Conservation (phyloP, 2,329 filamentous ascomycete genomes). For the Alternaria incomplexa region DNA sequence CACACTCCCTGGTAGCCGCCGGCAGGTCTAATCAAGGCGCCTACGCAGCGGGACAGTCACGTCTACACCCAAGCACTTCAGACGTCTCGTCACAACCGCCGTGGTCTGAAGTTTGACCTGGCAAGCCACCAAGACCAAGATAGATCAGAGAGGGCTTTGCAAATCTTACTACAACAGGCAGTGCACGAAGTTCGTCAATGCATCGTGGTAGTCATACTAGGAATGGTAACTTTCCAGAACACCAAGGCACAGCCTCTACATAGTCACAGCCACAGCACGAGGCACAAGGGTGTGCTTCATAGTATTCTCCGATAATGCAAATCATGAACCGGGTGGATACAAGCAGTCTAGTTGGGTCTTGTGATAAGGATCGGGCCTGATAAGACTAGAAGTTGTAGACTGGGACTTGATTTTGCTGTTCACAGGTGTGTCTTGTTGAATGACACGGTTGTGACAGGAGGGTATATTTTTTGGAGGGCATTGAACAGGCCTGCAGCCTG, state of each 20-base stretch:
- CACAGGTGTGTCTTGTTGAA: slow-evolving; percentile 37
- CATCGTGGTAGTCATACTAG: background rate
- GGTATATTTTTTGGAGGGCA: background rate
- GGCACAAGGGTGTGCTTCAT: slow-evolving; percentile 20
- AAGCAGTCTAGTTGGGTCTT: slow-evolving; percentile 7
- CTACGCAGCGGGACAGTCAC: background rate
- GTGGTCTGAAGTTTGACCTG: background rate
- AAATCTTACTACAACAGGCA: background rate
- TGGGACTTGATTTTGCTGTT: slow-evolving; percentile 17
- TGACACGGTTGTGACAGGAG: slow-evolving; percentile 9
- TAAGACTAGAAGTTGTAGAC: slow-evolving; percentile 17
- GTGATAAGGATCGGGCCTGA: slow-evolving; percentile 5
- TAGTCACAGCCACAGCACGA: slow-evolving; percentile 5
- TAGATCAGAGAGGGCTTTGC: background rate
- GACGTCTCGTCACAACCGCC: background rate
- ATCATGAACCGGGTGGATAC: slow-evolving; percentile 17
- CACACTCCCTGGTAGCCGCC: background rate
- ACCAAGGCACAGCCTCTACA: background rate
- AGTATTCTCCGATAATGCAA: slow-evolving; percentile 25
- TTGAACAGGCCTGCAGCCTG: background rate
- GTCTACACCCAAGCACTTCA: background rate
- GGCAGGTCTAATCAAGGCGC: background rate
- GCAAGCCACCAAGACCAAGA: background rate
- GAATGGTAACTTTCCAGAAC: slow-evolving; percentile 26
- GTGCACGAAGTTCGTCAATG: slow-evolving; percentile 2